Evolutionary conservation across 2,329 filamentous ascomycete species (phyloP).

Genomic region (Trichoderma arundinaceum): DNA sequence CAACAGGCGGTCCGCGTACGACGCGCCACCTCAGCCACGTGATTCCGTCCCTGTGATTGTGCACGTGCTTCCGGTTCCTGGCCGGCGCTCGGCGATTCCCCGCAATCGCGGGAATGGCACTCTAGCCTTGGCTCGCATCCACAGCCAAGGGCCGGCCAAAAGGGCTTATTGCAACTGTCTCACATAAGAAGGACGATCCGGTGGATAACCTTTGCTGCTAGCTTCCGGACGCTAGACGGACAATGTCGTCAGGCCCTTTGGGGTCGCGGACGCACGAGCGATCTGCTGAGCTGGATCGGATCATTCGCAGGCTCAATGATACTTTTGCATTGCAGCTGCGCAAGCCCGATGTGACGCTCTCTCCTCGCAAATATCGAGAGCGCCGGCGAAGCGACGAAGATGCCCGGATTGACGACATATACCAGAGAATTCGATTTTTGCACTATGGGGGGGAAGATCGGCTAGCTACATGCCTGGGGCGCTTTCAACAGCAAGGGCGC

Average conservation of each 20-base stretch:
- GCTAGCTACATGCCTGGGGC: constrained; percentile 36
- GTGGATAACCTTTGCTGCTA: constrained; percentile 12
- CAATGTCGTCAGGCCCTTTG: constrained; percentile 8
- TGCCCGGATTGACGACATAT: constrained; percentile 37
- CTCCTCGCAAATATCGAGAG: constrained; percentile 38
- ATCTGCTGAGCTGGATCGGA: constrained; percentile 34
- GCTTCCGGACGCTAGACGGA: constrained; percentile 1
- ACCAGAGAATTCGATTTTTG: constrained; percentile 35
- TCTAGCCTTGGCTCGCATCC: constrained; percentile 10
- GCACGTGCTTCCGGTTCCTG: constrained; percentile 2
- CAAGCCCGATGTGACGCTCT: constrained; percentile 37
- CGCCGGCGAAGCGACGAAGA: constrained; percentile 37
- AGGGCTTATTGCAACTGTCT: constrained; percentile 15
- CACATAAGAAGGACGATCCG: neutral
- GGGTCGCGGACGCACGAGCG: constrained; percentile 3
- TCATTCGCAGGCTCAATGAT: constrained; percentile 38
- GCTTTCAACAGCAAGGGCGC: constrained; percentile 34
- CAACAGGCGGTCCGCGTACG: constrained; percentile 22
- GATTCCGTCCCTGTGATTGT: neutral
- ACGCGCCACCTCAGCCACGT: neutral
- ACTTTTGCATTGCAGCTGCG: constrained; percentile 39
- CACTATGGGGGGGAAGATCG: constrained; percentile 34
- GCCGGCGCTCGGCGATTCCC: constrained; percentile 11
- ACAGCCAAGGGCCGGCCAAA: neutral
- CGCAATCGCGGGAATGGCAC: constrained; percentile 24